Conservation (phyloP, 2,329 filamentous ascomycete genomes). For the Grosmannia penicillata region DNA sequence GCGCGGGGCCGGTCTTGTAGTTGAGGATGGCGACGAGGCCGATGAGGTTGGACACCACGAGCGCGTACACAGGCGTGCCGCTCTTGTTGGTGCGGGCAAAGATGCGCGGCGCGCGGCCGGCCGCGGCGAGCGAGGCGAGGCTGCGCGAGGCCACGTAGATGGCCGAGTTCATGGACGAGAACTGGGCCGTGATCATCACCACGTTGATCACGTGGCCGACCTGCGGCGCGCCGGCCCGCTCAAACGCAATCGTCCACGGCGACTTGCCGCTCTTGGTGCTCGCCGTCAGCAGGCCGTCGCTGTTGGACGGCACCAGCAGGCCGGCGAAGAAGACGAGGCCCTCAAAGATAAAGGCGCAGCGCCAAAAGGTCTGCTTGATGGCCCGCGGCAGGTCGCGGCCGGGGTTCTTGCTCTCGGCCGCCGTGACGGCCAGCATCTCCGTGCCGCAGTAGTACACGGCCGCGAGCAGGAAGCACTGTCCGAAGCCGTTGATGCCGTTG, state of each 20-base stretch:
- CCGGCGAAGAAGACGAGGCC: constrained; percentile 17
- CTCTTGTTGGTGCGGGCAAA: constrained; percentile 35
- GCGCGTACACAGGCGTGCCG: constrained; percentile 46
- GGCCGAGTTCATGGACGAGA: constrained; percentile 53
- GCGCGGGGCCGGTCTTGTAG: constrained; percentile 21
- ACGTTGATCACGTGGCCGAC: constrained; percentile 63
- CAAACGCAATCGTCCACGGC: constrained; percentile 61
- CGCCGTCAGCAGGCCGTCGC: constrained; percentile 17
- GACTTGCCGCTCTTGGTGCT: constrained; percentile 22
- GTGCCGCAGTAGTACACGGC: constrained; percentile 12
- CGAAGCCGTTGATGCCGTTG: constrained; percentile 28
- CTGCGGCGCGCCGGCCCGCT: constrained; percentile 49
- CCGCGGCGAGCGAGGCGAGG: constrained; percentile 41
- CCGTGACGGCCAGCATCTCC: constrained; percentile 10
- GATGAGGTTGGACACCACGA: constrained; percentile 42
- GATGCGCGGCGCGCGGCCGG: constrained; percentile 39
- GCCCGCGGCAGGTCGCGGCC: constrained; percentile 10
- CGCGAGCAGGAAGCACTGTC: constrained; percentile 22
- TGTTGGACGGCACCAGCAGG: constrained; percentile 14
- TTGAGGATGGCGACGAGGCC: constrained; percentile 39
- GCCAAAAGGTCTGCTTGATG: constrained; percentile 15
- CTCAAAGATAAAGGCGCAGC: constrained; percentile 23
- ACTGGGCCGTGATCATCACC: constrained; percentile 56
- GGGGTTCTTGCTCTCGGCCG: constrained; percentile 12
- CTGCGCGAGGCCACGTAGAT: constrained; percentile 44